Conservation (phyloP, 768 basidiomycete genomes). For the Phanerochaete sordida region DNA sequence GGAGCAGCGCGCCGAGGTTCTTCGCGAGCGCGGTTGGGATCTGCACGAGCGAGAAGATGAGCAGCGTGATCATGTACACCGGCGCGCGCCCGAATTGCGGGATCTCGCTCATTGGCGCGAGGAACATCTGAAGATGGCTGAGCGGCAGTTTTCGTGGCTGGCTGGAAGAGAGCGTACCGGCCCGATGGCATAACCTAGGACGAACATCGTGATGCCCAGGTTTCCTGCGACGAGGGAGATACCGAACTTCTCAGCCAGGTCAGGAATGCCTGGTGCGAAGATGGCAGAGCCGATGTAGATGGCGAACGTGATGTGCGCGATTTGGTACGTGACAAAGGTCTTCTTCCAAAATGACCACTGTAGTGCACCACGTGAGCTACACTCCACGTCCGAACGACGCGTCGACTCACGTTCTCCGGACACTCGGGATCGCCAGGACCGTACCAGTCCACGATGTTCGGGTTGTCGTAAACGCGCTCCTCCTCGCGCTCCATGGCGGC, state of each 20-base stretch:
- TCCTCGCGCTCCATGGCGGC: not conserved
- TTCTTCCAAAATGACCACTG: conserved; percentile 29
- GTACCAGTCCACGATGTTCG: conserved; percentile 23
- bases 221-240: conserved; percentile 26
- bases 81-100: conserved; percentile 29
- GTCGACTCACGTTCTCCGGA: conserved; percentile 17
- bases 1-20: conserved; percentile 29
- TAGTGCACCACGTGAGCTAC: not conserved
- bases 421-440: conserved; percentile 28
- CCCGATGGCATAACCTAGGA: conserved; percentile 21
- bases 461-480: not conserved
- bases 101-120: conserved; percentile 29
- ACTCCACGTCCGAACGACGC: no score
- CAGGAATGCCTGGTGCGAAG: conserved; percentile 27
- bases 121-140: not conserved
- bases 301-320: conserved; percentile 29
- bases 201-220: conserved; percentile 27
- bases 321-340: conserved; percentile 27
- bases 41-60: conserved; percentile 30
- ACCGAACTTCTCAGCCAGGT: conserved; percentile 24
- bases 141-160: not conserved
- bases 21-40: conserved; percentile 30
- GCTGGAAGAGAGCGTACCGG: not conserved
- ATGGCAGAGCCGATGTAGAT: conserved; percentile 34
- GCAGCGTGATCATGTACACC: conserved; percentile 29